Evolutionary conservation across 768 basidiomycete species (phyloP), one percentile per base, ranked within the genome.

Genomic region (Lactarius sanguifluus): DNA sequence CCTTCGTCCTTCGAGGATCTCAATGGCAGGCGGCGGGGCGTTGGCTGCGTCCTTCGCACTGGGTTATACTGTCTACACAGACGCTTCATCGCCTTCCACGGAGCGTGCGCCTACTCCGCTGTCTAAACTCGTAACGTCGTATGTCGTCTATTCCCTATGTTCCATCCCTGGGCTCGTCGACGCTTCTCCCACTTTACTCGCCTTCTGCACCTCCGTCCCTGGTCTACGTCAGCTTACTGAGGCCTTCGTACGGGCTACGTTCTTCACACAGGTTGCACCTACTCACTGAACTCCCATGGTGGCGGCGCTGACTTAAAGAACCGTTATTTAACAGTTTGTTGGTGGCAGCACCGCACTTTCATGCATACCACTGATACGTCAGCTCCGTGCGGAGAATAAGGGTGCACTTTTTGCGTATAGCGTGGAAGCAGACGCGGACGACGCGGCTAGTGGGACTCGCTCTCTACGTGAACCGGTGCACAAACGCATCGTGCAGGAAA

Each of bases 381-480:
- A 76, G 15, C 80, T 96, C 30, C 84, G 94, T 20, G 75, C 76
- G 12, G 82, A 83, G 67, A 89, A 91, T 71, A 90, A 87, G 67
- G 95, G 92, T 3, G 80, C 83, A 10, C 77, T 97, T 15, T 85
- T 97, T 69, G 87, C 83, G 25, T 96, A 97, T 77, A 90, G 88
- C 59, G 92, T 93, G 32, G 93, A 96, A 76, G 93, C 91, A 13
- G 86, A 93, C 70, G 84, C 87, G 71, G 76, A 75, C 13, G 80
- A 85, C 45, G 83, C 83, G 5, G 78, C 79, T 0, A 79, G 77
- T 7, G 69, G 64, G 50, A 64, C 59, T 32, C 69, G 70, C 36
- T 71, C 75, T 43, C 61, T 71, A 6, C 61, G 41, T 61, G 68
- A 75, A 57, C 77, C 77, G 10, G 76, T 79, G 7, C 82, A 91